phyloP scores from a whole-genome alignment of 108 stramenopile species.

The Fistulifera solaris region DNA sequence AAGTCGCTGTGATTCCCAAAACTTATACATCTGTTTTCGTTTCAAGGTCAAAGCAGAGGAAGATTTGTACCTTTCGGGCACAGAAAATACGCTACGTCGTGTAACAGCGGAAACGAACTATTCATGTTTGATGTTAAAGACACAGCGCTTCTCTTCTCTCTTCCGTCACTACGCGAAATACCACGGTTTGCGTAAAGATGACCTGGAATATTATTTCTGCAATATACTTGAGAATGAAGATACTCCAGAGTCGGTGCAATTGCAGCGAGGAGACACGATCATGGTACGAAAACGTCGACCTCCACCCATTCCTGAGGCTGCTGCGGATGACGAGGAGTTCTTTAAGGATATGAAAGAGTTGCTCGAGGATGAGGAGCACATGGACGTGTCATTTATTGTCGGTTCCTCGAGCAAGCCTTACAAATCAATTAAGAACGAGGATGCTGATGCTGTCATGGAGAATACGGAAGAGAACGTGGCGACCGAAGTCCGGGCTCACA shows the following conservation, averaged over 20 bases:
- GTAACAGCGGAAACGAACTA: conserved; percentile 90
- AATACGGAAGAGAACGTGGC: conserved; percentile 9
- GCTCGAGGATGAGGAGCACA: conserved; percentile 45
- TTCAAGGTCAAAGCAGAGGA: conserved; percentile 61
- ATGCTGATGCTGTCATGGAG: conserved; percentile 12
- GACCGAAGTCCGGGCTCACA: conserved; percentile 78
- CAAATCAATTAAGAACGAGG: conserved; percentile 21
- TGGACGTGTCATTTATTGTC: conserved; percentile 15
- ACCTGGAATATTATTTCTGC: conserved; percentile 93
- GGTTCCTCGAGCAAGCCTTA: conserved; percentile 13
- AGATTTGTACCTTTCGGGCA: conserved; percentile 81
- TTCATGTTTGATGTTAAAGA: conserved; percentile 95
- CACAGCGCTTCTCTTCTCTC: conserved; percentile 89
- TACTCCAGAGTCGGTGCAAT: conserved; percentile 84
- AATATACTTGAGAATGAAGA: conserved; percentile 89
- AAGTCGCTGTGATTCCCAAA: neutral
- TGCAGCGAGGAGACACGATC: conserved; percentile 87
- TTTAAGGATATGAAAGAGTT: conserved; percentile 82
- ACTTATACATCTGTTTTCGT: neutral
- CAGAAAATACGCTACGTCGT: conserved; percentile 83
- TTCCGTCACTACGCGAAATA: conserved; percentile 99
- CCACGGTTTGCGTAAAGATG: conserved; percentile 95
- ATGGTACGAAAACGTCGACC: conserved; percentile 81
- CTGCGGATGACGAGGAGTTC: conserved; percentile 83
- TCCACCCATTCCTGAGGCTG: conserved; percentile 65